Evolutionary conservation across 1,284 basidiomycete genomes (phyloP), one percentile per base, ranked within the genome.

Genomic region (Erythrobasidium hasegawianum): DNA sequence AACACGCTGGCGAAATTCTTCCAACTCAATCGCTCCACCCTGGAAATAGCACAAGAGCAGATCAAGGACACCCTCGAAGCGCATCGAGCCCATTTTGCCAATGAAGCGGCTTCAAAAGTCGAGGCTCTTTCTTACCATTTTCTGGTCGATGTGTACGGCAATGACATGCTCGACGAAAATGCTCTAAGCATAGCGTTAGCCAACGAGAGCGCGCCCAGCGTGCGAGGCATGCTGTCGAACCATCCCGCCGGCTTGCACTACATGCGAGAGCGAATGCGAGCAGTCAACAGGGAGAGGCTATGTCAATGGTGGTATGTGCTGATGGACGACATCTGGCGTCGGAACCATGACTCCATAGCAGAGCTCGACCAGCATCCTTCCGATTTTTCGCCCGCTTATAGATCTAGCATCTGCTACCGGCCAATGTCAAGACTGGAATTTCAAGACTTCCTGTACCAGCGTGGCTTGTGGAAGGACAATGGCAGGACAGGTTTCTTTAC

Each of bases 301-400:
- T 79, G 83, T 18, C 82, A 83, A 0, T 90, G 87, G 86, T 91
- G 89, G 88, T 90, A 87, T 75, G 81, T 89, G 8, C 84, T 88
- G 72, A 90, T 87, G 85, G 87, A 88, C 74, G 87, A 88, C 72
- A 75, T 88, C 13, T 87, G 84, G 85, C 81, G 85, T 68, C 80
- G 84, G 69, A 88, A 88, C 75, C 77, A 82, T 71, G 81, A 81
- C 57, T 82, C 84, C 0, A 82, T 87, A 57, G 70, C 76, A 3
- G 79, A 78, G 16, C 75, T 88, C 18, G 65, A 74, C 55, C 78
- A 77, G 2, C 79, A 85, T 71, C 81, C 81, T 2, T 47, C 79
- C 0, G 85, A 86, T 73, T 90, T 90, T 74, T 84, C 87, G 72
- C 88, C 89, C 0, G 82, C 86, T 71, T 89, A 85, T 71, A 81